Conservation (phyloP, 768 basidiomycete genomes). For the Tubosaeta sp. region DNA sequence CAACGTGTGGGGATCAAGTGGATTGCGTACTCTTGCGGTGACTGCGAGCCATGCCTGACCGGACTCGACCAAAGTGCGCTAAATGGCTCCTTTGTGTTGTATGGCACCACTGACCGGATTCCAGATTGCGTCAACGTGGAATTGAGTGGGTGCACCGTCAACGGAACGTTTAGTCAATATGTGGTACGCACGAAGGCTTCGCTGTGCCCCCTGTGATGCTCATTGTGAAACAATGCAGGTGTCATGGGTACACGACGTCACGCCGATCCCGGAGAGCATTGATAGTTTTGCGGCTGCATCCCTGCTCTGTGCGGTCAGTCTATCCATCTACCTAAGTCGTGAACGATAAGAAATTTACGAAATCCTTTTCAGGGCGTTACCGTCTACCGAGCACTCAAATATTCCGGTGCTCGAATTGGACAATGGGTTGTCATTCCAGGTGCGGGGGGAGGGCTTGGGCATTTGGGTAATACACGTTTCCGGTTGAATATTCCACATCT, state of each 20-base stretch:
- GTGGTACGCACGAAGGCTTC: constrained; percentile 35
- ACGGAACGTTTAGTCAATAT: constrained; percentile 76
- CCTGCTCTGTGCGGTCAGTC: constrained; percentile 66
- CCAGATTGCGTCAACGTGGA: constrained; percentile 58
- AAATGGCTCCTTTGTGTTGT: not conserved
- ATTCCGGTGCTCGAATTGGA: constrained; percentile 57
- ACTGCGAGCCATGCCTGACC: constrained; percentile 73
- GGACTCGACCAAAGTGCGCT: constrained; percentile 69
- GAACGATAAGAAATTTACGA: not conserved
- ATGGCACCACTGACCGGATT: not conserved
- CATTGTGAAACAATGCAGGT: constrained; percentile 33
- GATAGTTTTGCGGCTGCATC: constrained; percentile 66
- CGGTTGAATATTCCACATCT: no score
- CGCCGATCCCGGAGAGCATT: constrained; percentile 70
- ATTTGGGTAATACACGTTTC: constrained; percentile 48
- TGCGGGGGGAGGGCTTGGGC: constrained; percentile 80
- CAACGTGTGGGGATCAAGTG: constrained; percentile 84
- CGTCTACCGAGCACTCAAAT: constrained; percentile 82
- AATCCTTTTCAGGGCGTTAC: constrained; percentile 58
- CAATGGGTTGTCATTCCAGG: constrained; percentile 77
- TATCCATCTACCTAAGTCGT: not conserved
- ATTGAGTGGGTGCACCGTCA: constrained; percentile 66
- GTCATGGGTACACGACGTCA: constrained; percentile 70
- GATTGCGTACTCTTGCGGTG: constrained; percentile 67
- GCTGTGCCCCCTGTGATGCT: not conserved